Conservation (phyloP, 169 alveolate species). For the Plasmodium adleri region DNA sequence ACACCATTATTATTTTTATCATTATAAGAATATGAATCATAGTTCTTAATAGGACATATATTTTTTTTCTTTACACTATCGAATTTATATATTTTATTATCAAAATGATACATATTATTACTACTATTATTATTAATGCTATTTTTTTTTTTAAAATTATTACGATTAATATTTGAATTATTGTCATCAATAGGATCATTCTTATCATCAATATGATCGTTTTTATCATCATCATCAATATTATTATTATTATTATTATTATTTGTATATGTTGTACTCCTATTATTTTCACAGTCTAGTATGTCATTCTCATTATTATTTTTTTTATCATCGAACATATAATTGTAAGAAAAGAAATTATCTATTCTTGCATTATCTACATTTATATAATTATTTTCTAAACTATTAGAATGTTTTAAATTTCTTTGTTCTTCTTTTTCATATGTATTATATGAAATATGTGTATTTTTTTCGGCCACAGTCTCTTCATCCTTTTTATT, state of each 20-base stretch:
- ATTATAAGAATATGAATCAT: background rate
- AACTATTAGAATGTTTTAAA: no score
- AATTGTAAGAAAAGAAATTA: no score
- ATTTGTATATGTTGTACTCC: background rate
- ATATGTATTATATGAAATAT: no score
- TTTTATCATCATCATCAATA: constrained; percentile 1
- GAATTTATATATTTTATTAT: background rate
- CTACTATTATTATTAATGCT: background rate
- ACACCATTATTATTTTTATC: background rate
- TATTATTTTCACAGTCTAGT: background rate
- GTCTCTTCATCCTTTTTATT: no score
- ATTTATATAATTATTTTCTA: no score
- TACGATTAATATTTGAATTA: background rate
- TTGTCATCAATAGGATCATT: background rate
- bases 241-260: constrained; percentile 5
- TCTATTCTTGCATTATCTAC: no score
- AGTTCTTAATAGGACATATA: background rate
- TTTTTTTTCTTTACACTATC: background rate
- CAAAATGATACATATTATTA: background rate
- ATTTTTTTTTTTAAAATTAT: background rate
- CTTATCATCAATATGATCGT: background rate
- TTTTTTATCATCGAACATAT: no score
- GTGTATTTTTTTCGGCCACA: no score
- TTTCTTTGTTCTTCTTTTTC: no score
- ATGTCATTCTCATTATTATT: background rate